Conservation (phyloP, 1,139 yeast species). For the Kodamaea alishanica region DNA sequence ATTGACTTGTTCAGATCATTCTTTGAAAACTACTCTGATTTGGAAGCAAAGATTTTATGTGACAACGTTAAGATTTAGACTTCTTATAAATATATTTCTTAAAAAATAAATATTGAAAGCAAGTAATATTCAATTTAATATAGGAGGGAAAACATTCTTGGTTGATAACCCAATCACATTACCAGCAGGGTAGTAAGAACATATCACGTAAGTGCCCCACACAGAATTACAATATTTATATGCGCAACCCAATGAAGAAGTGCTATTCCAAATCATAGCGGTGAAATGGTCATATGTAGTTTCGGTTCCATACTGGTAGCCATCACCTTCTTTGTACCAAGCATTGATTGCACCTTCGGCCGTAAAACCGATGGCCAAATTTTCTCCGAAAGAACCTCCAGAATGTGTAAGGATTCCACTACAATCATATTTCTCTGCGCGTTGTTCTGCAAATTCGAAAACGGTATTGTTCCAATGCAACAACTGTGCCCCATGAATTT, state of each 20-base stretch:
- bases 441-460: slow-evolving; percentile 28
- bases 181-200: slow-evolving; percentile 62
- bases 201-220: slow-evolving; percentile 56
- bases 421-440: slow-evolving; percentile 31
- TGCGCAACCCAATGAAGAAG: slow-evolving; percentile 19
- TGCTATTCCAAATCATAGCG: slow-evolving; percentile 19
- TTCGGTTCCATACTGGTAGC: slow-evolving; percentile 22
- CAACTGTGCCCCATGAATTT: slow-evolving; percentile 26
- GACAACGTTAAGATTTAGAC: slow-evolving; percentile 17
- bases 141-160: slow-evolving; percentile 26
- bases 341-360: slow-evolving; percentile 30
- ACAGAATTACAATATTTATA: slow-evolving; percentile 24
- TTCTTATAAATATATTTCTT: background rate
- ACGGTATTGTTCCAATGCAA: slow-evolving; percentile 31
- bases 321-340: slow-evolving; percentile 36
- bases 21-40: slow-evolving; percentile 39
- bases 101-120: background rate
- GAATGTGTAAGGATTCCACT: slow-evolving; percentile 34
- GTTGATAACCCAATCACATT: slow-evolving; percentile 43
- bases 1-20: slow-evolving; percentile 59
- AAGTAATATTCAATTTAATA: background rate
- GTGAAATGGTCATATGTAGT: slow-evolving; percentile 19
- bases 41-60: slow-evolving; percentile 29
- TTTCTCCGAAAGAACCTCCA: slow-evolving; percentile 37
- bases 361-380: slow-evolving; percentile 36